Base-by-base conservation (phyloP, 371 early-diverging fungal species). In the Gilbertella persicaria region DNA sequence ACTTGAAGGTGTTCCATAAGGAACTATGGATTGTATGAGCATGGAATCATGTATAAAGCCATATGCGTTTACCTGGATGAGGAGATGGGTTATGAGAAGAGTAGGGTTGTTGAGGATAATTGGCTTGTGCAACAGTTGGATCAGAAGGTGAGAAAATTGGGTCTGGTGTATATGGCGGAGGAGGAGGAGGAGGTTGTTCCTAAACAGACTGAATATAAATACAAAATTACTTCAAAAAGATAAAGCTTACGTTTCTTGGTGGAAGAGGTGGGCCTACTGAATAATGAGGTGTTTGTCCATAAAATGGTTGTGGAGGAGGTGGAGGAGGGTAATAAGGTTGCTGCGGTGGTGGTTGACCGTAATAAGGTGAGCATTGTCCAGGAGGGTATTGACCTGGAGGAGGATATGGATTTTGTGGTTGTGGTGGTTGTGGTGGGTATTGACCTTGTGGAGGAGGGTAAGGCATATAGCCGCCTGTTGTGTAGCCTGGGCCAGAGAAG, bases 71-170 rank as follows among this genome's bases (percentile, higher is more conserved):
- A 62, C 62, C 58, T 53, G 57, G 57, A 28, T 62, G 40, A 38
- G 58, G 35, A 24, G 57, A 45, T 35, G 57, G 58, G 36, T 51
- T 42, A 26, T 57, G 65, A 33, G 38, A 19, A 7, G 60, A 56
- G 29, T 65, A 24, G 7, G 60, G 65, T 28, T 60, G 65, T 20
- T 65, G 65, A 6, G 65, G 65, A 41, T 65, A 65, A 37, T 65
- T 65, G 21, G 65, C 65, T 49, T 65, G 65, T 10, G 48, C 28
- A 10, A 65, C 4, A 3, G 16, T 60, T 1, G 65, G 65, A 41
- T 65, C 65, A 35, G 35, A 48, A 9, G 60, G 65, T 17, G 38
- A 41, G 42, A 65, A 65, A 16, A 53, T 39, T 13, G 65, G 65
- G 50, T 65, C 65, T 43, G 49, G 53, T 23, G 46, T 21, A 20